Percentiles rank a stretch among this genome's conserved stretches.
phyloP scores from a whole-genome alignment of 768 basidiomycete species.

The Paxillus involutus region DNA sequence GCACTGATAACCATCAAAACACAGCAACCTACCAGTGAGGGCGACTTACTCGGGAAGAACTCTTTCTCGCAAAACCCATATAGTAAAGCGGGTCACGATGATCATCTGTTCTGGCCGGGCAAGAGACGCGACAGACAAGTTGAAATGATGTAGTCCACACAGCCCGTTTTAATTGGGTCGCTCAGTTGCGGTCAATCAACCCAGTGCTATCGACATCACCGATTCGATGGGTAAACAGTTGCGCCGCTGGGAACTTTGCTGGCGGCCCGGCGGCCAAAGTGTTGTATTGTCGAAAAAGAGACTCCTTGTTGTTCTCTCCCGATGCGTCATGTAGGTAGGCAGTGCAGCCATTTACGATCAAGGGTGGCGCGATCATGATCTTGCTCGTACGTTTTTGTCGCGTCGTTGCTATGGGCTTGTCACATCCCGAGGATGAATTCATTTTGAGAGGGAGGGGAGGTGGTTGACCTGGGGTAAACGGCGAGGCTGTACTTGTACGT shows the following conservation, averaged over 20 bases:
- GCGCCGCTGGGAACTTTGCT: background rate
- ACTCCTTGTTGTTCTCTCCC: background rate
- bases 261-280: too few species aligned
- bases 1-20: background rate
- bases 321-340: background rate
- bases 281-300: background rate
- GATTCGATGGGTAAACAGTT: background rate
- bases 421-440: background rate
- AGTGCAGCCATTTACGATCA: background rate
- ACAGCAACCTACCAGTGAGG: background rate
- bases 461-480: background rate
- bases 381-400: background rate
- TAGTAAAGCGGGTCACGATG: background rate
- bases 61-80: background rate
- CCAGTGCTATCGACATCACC: too few species aligned
- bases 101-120: background rate
- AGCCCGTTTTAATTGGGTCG: slow-evolving; percentile 14
- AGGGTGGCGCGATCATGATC: background rate
- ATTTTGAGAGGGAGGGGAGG: background rate
- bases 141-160: slow-evolving; percentile 3
- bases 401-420: background rate
- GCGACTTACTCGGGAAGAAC: background rate
- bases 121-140: background rate
- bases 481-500: background rate
- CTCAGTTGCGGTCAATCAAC: too few species aligned